phyloP scores from a whole-genome alignment of 345 rosid genomes.

The Streptanthus diversifolius region DNA sequence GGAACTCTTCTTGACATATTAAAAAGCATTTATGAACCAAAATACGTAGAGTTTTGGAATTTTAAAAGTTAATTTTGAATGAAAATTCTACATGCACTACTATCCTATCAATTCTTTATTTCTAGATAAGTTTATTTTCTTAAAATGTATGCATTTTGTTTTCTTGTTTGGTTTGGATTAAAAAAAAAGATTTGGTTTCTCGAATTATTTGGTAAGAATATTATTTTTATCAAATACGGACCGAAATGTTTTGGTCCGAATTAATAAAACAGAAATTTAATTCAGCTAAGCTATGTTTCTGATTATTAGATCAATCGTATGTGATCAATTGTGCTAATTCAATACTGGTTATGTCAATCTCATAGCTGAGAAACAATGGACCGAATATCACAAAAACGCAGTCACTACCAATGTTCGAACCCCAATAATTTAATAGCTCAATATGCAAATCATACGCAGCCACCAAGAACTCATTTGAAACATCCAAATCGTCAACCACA shows the following conservation, averaged over 20 bases:
- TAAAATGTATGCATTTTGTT: neutral
- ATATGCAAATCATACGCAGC: neutral
- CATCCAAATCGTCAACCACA: neutral
- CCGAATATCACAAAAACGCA: no score
- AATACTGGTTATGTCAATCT: neutral
- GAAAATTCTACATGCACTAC: neutral
- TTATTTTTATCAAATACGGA: neutral
- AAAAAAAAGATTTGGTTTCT: neutral
- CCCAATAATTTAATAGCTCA: no score
- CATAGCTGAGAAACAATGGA: neutral
- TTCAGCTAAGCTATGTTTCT: neutral
- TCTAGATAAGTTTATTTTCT: neutral
- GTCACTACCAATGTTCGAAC: no score
- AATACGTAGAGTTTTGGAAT: neutral
- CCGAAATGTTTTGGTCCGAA: neutral
- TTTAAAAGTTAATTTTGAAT: neutral
- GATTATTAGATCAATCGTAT: neutral
- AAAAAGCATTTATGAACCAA: neutral
- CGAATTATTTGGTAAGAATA: neutral
- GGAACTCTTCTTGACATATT: neutral
- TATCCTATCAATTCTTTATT: neutral
- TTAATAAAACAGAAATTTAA: neutral
- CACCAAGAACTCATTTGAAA: neutral
- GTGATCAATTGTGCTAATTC: neutral
- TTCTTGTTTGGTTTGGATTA: neutral